Evolutionary conservation across 768 basidiomycete genomes (phyloP), one percentile per base, ranked within the genome.

Genomic region (Fomitopsis serialis): DNA sequence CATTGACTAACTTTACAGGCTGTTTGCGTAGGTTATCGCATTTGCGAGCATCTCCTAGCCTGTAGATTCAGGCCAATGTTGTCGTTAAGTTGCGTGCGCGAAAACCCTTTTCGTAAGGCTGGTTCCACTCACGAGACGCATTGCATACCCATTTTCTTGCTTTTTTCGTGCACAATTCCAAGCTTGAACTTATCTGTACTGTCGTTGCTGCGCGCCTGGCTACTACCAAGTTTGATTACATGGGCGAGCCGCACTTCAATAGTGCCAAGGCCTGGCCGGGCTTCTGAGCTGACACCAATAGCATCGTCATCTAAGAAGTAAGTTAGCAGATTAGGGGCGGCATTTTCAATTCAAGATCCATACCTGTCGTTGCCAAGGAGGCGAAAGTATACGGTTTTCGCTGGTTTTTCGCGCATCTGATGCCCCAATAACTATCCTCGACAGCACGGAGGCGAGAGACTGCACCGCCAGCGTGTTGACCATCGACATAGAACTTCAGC

Each of bases 91-190:
- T 22, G 45, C 22, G 21, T n/a, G n/a, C n/a, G n/a, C n/a, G n/a
- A n/a, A n/a, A n/a, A n/a, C n/a, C n/a, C n/a, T n/a, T n/a, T n/a
- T n/a, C n/a, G n/a, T n/a, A n/a, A n/a, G n/a, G n/a, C n/a, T n/a
- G n/a, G n/a, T n/a, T n/a, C n/a, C 35, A 52, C 55, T 10, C 44
- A 60, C 58, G 53, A 35, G 7, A 60, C 53, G 42, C 58, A 57
- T 21, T 60, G 58, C 6, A 40, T 35, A 7, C 55, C 55, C 3
- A 50, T 53, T 40, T 60, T 60, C 51, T 60, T 60, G 0, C 35
- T 49, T 21, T 48, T 53, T 44, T 60, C 58, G 21, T 60, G 55
- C 8, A 60, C 48, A 17, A 32, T 2, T 54, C 60, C 8, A 61
- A 36, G 15, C n/a, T 25, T 10, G 46, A n/a, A 29, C 32, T 15